Conservation (phyloP, 2,329 filamentous ascomycete genomes). For the Blastomyces percursus region DNA sequence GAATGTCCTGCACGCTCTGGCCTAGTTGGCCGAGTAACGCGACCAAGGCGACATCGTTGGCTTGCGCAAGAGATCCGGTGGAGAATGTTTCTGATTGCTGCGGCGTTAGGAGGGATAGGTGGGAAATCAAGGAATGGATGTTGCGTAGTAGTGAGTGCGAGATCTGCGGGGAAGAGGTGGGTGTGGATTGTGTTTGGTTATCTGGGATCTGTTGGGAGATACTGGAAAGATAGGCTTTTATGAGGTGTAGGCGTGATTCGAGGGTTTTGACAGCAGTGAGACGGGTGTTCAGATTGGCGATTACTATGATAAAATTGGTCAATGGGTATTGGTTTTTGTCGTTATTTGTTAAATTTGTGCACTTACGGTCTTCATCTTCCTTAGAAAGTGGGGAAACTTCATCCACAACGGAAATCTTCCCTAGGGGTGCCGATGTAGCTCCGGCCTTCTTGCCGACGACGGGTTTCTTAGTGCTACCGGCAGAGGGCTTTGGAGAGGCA, state of each 20-base stretch:
- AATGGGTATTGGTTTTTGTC: not conserved
- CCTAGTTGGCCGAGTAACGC: constrained; percentile 65
- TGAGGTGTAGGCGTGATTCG: constrained; percentile 60
- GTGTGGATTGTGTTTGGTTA: constrained; percentile 33
- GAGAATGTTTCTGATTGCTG: constrained; percentile 55
- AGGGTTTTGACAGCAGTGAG: constrained; percentile 92
- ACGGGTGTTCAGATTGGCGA: constrained; percentile 67
- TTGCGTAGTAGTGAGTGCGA: constrained; percentile 70
- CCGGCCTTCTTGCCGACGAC: constrained; percentile 25
- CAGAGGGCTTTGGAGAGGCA: constrained; percentile 18
- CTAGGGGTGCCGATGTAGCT: constrained; percentile 25
- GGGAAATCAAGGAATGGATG: constrained; percentile 73
- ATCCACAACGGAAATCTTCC: constrained; percentile 22
- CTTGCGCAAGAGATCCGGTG: constrained; percentile 61
- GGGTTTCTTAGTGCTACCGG: constrained; percentile 21
- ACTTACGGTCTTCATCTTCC: constrained; percentile 54
- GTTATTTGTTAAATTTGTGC: not conserved
- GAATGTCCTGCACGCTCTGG: constrained; percentile 57
- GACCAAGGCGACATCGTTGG: constrained; percentile 73
- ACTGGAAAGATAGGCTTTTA: constrained; percentile 64
- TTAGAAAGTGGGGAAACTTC: constrained; percentile 36
- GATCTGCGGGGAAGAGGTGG: constrained; percentile 24
- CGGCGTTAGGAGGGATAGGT: constrained; percentile 71
- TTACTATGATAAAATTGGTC: constrained; percentile 32
- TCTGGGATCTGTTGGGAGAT: constrained; percentile 35